phyloP scores from a whole-genome alignment of 371 early-diverging fungal species.

The Mortierella sp. region DNA sequence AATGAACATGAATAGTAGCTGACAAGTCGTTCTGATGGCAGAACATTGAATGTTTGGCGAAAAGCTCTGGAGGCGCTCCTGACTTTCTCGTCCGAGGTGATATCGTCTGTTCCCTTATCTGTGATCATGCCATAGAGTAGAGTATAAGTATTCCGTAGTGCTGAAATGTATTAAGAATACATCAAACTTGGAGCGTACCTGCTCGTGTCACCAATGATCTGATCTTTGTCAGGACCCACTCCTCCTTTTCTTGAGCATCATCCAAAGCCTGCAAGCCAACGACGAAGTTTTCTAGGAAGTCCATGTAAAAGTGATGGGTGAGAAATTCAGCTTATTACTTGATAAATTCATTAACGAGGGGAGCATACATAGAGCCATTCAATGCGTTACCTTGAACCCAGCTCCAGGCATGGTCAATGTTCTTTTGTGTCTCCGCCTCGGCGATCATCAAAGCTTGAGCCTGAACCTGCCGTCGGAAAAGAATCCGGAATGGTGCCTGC shows the following conservation, averaged over 20 bases:
- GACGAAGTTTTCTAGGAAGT: constrained; percentile 71
- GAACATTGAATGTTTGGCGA: constrained; percentile 89
- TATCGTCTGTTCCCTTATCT: constrained; percentile 84
- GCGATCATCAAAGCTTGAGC: constrained; percentile 72
- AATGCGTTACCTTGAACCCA: constrained; percentile 87
- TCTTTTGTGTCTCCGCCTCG: constrained; percentile 84
- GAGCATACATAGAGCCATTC: neutral
- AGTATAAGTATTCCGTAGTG: neutral
- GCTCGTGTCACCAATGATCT: constrained; percentile 86
- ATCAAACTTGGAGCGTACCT: constrained; percentile 60
- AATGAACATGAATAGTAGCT: constrained; percentile 95
- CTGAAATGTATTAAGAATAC: neutral
- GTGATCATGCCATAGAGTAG: neutral
- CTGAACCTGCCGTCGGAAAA: constrained; percentile 77
- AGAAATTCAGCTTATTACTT: neutral
- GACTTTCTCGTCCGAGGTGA: constrained; percentile 86
- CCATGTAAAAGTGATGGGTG: constrained; percentile 8
- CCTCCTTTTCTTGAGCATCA: constrained; percentile 80
- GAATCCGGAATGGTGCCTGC: constrained; percentile 92
- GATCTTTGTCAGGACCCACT: constrained; percentile 91
- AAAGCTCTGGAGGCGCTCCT: constrained; percentile 92
- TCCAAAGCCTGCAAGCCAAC: constrained; percentile 82
- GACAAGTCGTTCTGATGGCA: constrained; percentile 88
- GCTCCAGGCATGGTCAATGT: constrained; percentile 87
- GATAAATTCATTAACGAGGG: constrained; percentile 6